These are phyloP conservation scores for Beauveria sp. DNA, from an alignment of 2,329 filamentous ascomycete species.

Conservation along the genomic window DNA sequence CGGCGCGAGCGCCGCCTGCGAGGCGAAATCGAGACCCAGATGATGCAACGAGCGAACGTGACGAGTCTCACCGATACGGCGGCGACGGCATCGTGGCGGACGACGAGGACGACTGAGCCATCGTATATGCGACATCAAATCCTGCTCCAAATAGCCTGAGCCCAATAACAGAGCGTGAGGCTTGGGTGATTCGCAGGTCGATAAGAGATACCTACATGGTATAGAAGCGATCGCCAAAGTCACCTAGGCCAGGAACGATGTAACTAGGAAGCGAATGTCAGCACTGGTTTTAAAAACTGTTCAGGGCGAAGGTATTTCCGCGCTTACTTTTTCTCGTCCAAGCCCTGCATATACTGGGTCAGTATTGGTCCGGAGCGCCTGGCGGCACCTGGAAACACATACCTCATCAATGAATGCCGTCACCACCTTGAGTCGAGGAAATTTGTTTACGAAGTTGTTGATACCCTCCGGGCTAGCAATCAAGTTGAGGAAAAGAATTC, in stretches of 20 bases:
- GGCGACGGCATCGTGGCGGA: slow-evolving; percentile 46
- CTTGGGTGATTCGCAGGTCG: neutral
- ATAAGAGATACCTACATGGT: slow-evolving; percentile 53
- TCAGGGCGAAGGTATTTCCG: neutral
- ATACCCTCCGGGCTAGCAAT: slow-evolving; percentile 96
- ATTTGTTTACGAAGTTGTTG: slow-evolving; percentile 78
- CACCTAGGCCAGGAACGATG: slow-evolving; percentile 86
- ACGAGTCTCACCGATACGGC: slow-evolving; percentile 44
- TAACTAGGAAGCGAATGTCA: slow-evolving; percentile 52
- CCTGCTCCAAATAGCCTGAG: neutral
- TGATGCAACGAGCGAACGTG: slow-evolving; percentile 32
- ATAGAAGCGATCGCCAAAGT: slow-evolving; percentile 95
- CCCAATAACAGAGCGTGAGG: neutral
- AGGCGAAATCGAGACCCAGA: slow-evolving; percentile 17
- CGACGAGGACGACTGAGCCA: slow-evolving; percentile 48
- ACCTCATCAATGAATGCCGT: slow-evolving; percentile 90
- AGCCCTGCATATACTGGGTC: slow-evolving; percentile 43
- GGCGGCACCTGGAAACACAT: slow-evolving; percentile 15
- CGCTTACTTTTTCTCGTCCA: slow-evolving; percentile 92
- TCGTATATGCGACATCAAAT: neutral
- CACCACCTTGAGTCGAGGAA: slow-evolving; percentile 83
- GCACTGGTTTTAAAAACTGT: neutral
- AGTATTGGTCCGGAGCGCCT: slow-evolving; percentile 11
- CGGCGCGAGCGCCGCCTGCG: slow-evolving; percentile 16
- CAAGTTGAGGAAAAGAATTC: slow-evolving; percentile 91